Base-by-base conservation (phyloP, 2,329 filamentous ascomycete genomes). In the Alternaria viburni region DNA sequence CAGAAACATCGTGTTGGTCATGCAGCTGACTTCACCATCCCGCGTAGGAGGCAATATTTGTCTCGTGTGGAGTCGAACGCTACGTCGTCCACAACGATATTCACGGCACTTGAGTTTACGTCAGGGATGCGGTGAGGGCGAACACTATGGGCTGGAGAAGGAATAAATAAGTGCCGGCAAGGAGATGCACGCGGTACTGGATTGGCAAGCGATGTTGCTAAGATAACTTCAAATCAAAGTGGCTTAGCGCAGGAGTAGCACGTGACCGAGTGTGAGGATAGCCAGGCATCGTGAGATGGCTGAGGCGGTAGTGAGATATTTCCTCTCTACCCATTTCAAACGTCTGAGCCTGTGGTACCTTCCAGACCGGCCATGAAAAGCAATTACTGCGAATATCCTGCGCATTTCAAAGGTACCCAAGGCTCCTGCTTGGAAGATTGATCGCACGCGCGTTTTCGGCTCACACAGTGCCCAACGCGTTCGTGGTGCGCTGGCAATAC, bases 111-210 rank as follows among this genome's bases (percentile, higher is more conserved):
- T 28, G 51, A 45, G 23, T 49, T 21, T 26, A 59, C 59, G 45
- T 25, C 59, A 44, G 32, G 23, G 19, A 57, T 62, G 47, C 59
- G 59, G 59, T 62, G 59, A 62, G 49, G 47, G 47, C 43, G 21
- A 36, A 21, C 28, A 26, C 54, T 19, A 51, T 15, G 17, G 13
- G 30, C 15, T 36, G n/a, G 50, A 61, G 28, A 61, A 57, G 6
- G 21, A 43, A 30, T 36, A 54, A 32, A 25, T 10, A 59, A 36
- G 59, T 49, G 49, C 28, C 19, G 19, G 49, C 49, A 25, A 52
- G 26, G 47, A 30, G 17, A 32, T 41, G 45, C 54, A 58, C 2
- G 25, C 12, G 28, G 25, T 36, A 13, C 36, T 19, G 43, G 28
- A 49, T 47, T 62, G 54, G 54, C 59, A 26, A 41, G 26, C 36